phyloP scores from a whole-genome alignment of 2,329 filamentous ascomycete genomes.

The Neobulgaria alba region DNA sequence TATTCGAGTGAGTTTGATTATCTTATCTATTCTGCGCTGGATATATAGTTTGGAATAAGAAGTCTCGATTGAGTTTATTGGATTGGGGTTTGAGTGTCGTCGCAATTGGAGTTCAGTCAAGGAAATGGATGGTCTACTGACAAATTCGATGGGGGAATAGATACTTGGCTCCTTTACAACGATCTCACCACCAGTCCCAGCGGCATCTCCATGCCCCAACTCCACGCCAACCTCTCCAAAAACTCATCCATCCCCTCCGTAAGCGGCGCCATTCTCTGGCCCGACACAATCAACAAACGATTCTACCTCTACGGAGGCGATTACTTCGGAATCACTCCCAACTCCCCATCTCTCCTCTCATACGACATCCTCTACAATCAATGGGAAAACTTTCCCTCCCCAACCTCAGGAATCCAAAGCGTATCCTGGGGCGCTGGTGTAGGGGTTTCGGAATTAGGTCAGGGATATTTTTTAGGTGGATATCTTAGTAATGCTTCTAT shows the following conservation, averaged over 20 bases:
- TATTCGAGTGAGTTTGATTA: conserved; percentile 44
- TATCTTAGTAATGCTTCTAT: conserved; percentile 48
- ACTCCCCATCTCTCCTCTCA: conserved; percentile 41
- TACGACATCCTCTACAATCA: conserved; percentile 49
- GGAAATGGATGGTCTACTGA: background rate
- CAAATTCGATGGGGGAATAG: conserved; percentile 26
- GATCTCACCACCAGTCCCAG: conserved; percentile 40
- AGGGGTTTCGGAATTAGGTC: conserved; percentile 43
- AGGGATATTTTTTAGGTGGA: conserved; percentile 55
- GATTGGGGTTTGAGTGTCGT: too few species aligned
- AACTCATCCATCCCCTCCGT: conserved; percentile 46
- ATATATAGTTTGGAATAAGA: too few species aligned
- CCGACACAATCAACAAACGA: conserved; percentile 52
- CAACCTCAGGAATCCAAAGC: conserved; percentile 33
- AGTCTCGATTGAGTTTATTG: too few species aligned
- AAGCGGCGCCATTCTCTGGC: conserved; percentile 44
- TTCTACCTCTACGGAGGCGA: conserved; percentile 57
- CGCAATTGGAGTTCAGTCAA: background rate
- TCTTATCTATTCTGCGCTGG: too few species aligned
- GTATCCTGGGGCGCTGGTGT: conserved; percentile 50
- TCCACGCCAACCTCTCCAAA: conserved; percentile 50
- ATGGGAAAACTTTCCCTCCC: conserved; percentile 42
- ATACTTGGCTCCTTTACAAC: conserved; percentile 47
- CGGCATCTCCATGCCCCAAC: conserved; percentile 37
- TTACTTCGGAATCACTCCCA: conserved; percentile 35